Evolutionary conservation across 495 filamentous ascomycete genomes (phyloP).

Genomic region (Hypoxylon intermedium): DNA sequence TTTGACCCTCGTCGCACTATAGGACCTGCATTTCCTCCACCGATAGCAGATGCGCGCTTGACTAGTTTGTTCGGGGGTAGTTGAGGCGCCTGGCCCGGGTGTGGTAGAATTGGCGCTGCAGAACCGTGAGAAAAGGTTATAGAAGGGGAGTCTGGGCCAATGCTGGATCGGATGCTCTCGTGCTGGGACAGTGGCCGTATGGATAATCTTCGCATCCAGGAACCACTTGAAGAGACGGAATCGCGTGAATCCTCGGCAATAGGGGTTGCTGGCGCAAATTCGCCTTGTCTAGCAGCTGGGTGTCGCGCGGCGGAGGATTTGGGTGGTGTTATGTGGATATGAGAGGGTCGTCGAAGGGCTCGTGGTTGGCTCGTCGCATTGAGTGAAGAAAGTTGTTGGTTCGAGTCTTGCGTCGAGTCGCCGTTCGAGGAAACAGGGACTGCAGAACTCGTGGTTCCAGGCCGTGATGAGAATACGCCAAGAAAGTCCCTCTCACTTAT

Average conservation of each 20-base stretch:
- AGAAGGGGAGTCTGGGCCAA: conserved; percentile 71
- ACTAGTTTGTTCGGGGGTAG: conserved; percentile 82
- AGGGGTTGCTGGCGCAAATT: conserved; percentile 40
- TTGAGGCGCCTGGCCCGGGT: conserved; percentile 52
- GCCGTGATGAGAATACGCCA: conserved; percentile 49
- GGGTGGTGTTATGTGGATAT: conserved; percentile 44
- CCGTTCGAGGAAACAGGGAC: conserved; percentile 43
- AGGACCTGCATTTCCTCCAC: conserved; percentile 54
- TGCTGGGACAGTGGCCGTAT: conserved; percentile 72
- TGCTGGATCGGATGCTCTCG: conserved; percentile 70
- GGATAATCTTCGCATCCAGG: conserved; percentile 82
- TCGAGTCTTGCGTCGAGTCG: conserved; percentile 45
- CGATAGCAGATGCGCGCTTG: conserved; percentile 73
- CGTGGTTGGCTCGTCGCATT: conserved; percentile 39
- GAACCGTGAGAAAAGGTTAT: conserved; percentile 76
- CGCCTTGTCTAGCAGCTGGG: conserved; percentile 53
- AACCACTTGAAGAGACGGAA: conserved; percentile 64
- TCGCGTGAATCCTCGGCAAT: conserved; percentile 51
- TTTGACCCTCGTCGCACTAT: conserved; percentile 53
- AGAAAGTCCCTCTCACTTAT: conserved; percentile 49
- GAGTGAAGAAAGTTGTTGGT: conserved; percentile 37
- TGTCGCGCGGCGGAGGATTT: conserved; percentile 48
- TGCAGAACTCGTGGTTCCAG: conserved; percentile 48
- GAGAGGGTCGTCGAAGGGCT: conserved; percentile 45
- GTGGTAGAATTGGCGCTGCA: conserved; percentile 66